Evolutionary conservation across 352 stramenopile species (phyloP).

Genomic region (Pythium sukuiense): DNA sequence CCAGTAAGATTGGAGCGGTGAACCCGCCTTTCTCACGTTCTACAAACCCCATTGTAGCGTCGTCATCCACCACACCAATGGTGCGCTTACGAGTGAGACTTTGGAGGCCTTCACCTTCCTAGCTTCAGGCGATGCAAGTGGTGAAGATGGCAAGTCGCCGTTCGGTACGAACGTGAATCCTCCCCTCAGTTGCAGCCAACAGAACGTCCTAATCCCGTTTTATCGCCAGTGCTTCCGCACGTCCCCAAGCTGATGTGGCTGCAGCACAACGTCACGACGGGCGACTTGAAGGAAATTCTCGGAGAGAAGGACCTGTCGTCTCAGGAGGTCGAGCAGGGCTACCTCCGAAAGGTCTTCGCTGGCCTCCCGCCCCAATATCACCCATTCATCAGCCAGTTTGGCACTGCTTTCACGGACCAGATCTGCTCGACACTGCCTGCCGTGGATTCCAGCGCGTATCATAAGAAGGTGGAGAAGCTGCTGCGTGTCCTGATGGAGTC

Average conservation of each 20-base stretch:
- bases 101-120: conserved; percentile 66
- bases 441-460: conserved; percentile 39
- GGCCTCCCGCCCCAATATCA: conserved; percentile 30
- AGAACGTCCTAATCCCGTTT: neutral
- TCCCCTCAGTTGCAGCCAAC: neutral
- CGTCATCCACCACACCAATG: conserved; percentile 67
- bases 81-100: conserved; percentile 47
- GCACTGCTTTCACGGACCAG: conserved; percentile 54
- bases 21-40: neutral
- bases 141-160: conserved; percentile 1
- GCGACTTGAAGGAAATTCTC: conserved; percentile 65
- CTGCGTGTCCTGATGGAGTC: conserved; percentile 54
- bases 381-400: conserved; percentile 45
- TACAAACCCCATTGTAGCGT: conserved; percentile 34
- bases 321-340: conserved; percentile 57
- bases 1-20: neutral
- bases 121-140: conserved; percentile 13
- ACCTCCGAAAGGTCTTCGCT: conserved; percentile 53
- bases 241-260: conserved; percentile 73
- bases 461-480: conserved; percentile 71
- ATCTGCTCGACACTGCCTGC: conserved; percentile 52
- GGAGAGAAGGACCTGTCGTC: conserved; percentile 50
- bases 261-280: conserved; percentile 59
- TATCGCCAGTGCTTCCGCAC: conserved; percentile 61
- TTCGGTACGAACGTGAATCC: conserved; percentile 3